Evolutionary conservation across 1,284 basidiomycete species (phyloP), one percentile per base, ranked within the genome.

Genomic region (Anthracocystis walkeri): DNA sequence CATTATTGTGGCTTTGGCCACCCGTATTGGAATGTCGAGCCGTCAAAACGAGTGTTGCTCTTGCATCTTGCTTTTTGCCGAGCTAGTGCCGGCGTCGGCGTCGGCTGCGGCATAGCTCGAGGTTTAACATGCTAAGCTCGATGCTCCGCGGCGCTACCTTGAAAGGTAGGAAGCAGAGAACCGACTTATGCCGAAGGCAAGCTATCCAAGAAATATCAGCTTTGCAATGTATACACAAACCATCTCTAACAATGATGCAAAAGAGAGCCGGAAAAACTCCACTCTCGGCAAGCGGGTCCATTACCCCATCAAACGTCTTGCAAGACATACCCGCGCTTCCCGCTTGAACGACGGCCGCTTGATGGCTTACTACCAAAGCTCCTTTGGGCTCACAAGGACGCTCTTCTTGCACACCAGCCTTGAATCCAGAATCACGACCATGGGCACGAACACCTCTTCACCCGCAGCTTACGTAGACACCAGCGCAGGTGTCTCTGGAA

Each of bases 371-470:
- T 7, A 33, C 31, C 10, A n/a, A 33, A 33, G 31, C 31, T 33
- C 31, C 31, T 33, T 33, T 33, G 31, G 31, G 8, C 31, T 33
- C 31, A 33, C 31, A 11, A 33, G 10, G 31, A 4, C 4, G 29
- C 29, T 29, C 29, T 29, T 29, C 29, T 29, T 8, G 8, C 29
- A 29, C 29, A 33, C 31, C 10, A 33, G 31, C 12, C 4, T 11
- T 38, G 14, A 16, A 8, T 12, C 6, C 16, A 16, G 21, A 20
- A 23, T 31, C 10, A 21, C 11, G 21, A 59, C 2, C 1, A 70
- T 70, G 67, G 62, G 67, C 23, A 70, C 62, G 23, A 70, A 61
- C 44, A 65, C 62, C 2, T 70, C 67, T 18, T 65, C 62, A 31
- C 67, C 67, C 14, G 67, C 67, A n/a, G 57, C 68, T 2, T 65